Evolutionary conservation across 1,284 basidiomycete species (phyloP).

Genomic region (Sporisorium graminicola): DNA sequence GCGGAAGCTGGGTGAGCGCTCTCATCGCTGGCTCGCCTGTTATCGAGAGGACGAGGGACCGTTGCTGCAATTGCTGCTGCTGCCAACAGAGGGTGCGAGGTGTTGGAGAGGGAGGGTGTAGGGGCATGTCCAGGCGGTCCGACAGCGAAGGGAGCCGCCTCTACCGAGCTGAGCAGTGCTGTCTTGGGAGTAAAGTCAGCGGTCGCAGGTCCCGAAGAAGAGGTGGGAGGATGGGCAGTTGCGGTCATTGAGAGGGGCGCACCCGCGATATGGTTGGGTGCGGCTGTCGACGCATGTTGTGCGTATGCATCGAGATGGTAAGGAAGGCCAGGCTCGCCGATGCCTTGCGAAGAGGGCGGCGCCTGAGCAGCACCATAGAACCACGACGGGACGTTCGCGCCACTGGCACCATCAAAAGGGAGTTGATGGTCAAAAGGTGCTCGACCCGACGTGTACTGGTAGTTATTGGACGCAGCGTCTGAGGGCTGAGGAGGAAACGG

Average conservation of each 20-base stretch:
- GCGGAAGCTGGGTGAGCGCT: neutral
- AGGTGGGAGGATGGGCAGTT: neutral
- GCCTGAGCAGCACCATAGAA: slow-evolving; percentile 22
- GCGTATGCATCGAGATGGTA: slow-evolving; percentile 27
- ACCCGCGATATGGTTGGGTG: slow-evolving; percentile 12
- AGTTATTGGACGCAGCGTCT: slow-evolving; percentile 22
- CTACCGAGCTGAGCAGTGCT: slow-evolving; percentile 8
- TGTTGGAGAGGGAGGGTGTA: neutral
- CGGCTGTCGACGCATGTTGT: slow-evolving; percentile 8
- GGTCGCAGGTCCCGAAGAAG: slow-evolving; percentile 1
- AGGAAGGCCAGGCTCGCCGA: slow-evolving; percentile 5
- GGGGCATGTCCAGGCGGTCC: slow-evolving; percentile 1
- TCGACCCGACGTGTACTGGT: slow-evolving; percentile 28
- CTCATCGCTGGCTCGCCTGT: slow-evolving; percentile 31
- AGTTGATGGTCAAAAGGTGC: slow-evolving; percentile 21
- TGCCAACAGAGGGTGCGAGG: slow-evolving; percentile 1
- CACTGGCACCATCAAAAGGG: slow-evolving; percentile 14
- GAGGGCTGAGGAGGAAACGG: slow-evolving; percentile 10
- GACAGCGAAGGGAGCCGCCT: slow-evolving; percentile 18
- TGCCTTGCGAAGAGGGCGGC: neutral
- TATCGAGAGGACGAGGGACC: slow-evolving; percentile 5
- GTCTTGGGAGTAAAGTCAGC: slow-evolving; percentile 1
- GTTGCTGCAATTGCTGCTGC: slow-evolving; percentile 5
- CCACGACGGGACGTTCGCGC: slow-evolving; percentile 29
- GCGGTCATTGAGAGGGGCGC: slow-evolving; percentile 13